phyloP scores from a whole-genome alignment of 352 stramenopile species.

The Pseudoperonospora humuli region DNA sequence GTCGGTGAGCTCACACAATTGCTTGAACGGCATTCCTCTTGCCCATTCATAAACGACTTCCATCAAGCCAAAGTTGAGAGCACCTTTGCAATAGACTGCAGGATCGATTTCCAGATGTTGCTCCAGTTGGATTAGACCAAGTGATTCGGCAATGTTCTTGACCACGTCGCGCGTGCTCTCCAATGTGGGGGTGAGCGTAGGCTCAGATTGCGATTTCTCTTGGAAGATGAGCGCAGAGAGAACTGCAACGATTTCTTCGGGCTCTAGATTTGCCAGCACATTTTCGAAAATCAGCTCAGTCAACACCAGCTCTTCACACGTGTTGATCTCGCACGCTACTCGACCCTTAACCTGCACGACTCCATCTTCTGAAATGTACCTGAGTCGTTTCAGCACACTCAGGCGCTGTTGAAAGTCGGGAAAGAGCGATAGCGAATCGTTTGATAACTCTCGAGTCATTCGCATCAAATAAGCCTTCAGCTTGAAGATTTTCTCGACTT shows the following conservation, averaged over 20 bases:
- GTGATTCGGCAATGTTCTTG: conserved; percentile 71
- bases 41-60: conserved; percentile 98
- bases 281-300: conserved; percentile 99
- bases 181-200: conserved; percentile 59
- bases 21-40: conserved; percentile 94
- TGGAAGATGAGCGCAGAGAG: conserved; percentile 96
- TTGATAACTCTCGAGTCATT: conserved; percentile 60
- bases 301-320: conserved; percentile 95
- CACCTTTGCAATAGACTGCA: conserved; percentile 85
- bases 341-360: conserved; percentile 94
- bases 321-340: conserved; percentile 98
- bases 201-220: conserved; percentile 84
- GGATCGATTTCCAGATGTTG: conserved; percentile 85
- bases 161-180: conserved; percentile 83
- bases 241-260: conserved; percentile 95
- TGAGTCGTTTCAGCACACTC: conserved; percentile 87
- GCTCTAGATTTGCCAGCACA: conserved; percentile 92
- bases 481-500: conserved; percentile 73
- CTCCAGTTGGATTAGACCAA: conserved; percentile 78
- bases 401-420: conserved; percentile 95
- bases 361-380: conserved; percentile 88
- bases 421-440: conserved; percentile 92
- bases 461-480: conserved; percentile 55
- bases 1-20: conserved; percentile 92
- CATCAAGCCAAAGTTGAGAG: conserved; percentile 94